Evolutionary conservation across 2,329 filamentous ascomycete species (phyloP).

Genomic region (Microsporum audouinii): DNA sequence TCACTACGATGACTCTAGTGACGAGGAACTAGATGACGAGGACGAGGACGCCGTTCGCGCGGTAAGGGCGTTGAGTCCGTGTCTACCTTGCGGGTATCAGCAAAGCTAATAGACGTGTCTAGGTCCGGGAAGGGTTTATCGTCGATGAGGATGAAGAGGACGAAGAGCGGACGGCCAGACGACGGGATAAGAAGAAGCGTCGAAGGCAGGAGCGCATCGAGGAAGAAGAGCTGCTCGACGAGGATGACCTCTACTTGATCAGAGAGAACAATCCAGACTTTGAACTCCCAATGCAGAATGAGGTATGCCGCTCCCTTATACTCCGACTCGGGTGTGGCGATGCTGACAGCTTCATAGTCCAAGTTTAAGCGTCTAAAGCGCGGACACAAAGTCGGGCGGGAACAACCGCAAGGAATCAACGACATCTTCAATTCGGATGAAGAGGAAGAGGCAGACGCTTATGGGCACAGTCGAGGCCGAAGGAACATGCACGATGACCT

Average conservation of each 20-base stretch:
- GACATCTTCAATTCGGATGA: slow-evolving; percentile 96
- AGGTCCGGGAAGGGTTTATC: slow-evolving; percentile 93
- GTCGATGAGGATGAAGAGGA: slow-evolving; percentile 83
- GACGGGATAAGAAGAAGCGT: slow-evolving; percentile 63
- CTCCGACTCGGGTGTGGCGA: not conserved
- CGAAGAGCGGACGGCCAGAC: slow-evolving; percentile 50
- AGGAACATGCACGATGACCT: slow-evolving; percentile 65
- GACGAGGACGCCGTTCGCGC: slow-evolving; percentile 73
- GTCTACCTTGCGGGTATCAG: not conserved
- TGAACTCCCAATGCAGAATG: slow-evolving; percentile 53
- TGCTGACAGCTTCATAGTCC: slow-evolving; percentile 29
- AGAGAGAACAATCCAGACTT: slow-evolving; percentile 66
- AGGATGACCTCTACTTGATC: slow-evolving; percentile 92
- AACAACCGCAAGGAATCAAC: slow-evolving; percentile 58
- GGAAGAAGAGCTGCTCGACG: slow-evolving; percentile 75
- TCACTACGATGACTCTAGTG: slow-evolving; percentile 68
- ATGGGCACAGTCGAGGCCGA: slow-evolving; percentile 37
- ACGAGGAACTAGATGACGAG: slow-evolving; percentile 86
- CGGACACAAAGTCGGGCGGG: slow-evolving; percentile 61
- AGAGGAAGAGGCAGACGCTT: slow-evolving; percentile 53
- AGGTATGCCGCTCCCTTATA: slow-evolving; percentile 42
- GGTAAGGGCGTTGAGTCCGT: slow-evolving; percentile 38
- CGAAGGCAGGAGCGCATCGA: slow-evolving; percentile 65
- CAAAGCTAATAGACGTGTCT: not conserved
- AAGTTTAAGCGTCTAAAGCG: slow-evolving; percentile 96